Base-by-base conservation (phyloP, 148 eudicot genomes). In the Talinum fruticosum region DNA sequence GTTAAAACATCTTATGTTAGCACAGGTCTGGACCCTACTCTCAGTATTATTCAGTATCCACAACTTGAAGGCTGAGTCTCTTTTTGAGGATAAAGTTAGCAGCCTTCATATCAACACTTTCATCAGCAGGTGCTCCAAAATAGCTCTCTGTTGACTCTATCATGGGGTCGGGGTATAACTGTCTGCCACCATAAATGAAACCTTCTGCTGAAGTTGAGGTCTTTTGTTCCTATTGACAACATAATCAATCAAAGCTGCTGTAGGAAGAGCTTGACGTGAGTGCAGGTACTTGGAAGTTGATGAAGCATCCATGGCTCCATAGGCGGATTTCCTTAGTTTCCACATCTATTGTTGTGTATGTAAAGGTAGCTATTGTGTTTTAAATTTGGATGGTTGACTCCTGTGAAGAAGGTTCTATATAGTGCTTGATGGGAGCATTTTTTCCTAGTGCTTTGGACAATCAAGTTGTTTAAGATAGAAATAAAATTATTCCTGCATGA, bases 31-130 rank as follows among this genome's bases (percentile, higher is more conserved):
- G 8, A 38, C 8, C 44, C 6, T 38, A 38, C 44, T 38, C 44
- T 5, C 4, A 38, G 44, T 38, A 38, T 38, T 38, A 38, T 38
- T 38, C 44, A 38, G 44, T 76, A 69, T 78, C 84, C 14, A 8
- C 57, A 59, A 73, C 38, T 70, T 73, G 72, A 29, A 82, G 75
- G 71, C 81, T 74, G 34, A 45, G 81, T 49, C 78, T 78, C 78
- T 74, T 82, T n/a, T 82, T 78, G 21, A 78, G 84, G 69, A 82
- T 82, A 67, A 78, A 82, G 33, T 82, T 82, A 35, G 81, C 78
- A 6, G 84, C 81, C 54, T 82, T 82, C 23, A 82, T 59, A 34
- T 82, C 84, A 21, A 78, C 78, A 64, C 64, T 78, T 30, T 82
- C 84, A 69, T 82, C 84, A 34, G 81, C 81, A 16, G 81, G 75